Evolutionary conservation across 73 alveolate species (phyloP), one percentile per base, ranked within the genome.

Genomic region (Blepharisma stoltei): DNA sequence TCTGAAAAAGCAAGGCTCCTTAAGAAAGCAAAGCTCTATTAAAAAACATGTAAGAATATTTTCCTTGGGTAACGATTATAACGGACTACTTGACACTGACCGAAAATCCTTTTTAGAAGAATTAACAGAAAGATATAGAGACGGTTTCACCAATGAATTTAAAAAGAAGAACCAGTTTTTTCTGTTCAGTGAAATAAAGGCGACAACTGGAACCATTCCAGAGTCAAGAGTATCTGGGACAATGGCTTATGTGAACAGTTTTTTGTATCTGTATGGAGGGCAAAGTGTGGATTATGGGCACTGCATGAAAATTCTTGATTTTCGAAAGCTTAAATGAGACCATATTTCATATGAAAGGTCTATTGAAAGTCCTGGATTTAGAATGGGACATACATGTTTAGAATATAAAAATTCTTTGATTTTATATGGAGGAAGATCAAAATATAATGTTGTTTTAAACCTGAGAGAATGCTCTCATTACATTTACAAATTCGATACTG

Each of bases 211-310:
- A 60, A 60, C 11, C 0, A 18, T 44, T 69, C 79, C 79, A 69
- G 60, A 23, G 2, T 18, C 54, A 18, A 18, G 79, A 37, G 79
- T 44, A 14, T 11, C 32, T 1, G 55, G 71, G 9, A 69, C 79
- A 14, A 14, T 69, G 32, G 27, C 79, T 38, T 7, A n/a, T 43
- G 14, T 69, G 2, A 53, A 43, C 2, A 69, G 27, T 69, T n/a
- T 18, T 69, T 38, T 69, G 1, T 69, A 69, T 43, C 80, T 69
- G 23, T 69, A 14, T 69, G 79, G 79, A 43, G 79, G 79, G 5
- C 65, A 69, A 43, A 38, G 32, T 37, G 65, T 18, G 32, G 65
- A 69, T 5, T 14, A 43, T 9, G 32, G n/a, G 25, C 11, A 69
- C 27, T n/a, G 27, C 14, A 7, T 69, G 20, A 69, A 69, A 46